Evolutionary conservation across 2,329 filamentous ascomycete species (phyloP).

Genomic region (Saccharata proteae): DNA sequence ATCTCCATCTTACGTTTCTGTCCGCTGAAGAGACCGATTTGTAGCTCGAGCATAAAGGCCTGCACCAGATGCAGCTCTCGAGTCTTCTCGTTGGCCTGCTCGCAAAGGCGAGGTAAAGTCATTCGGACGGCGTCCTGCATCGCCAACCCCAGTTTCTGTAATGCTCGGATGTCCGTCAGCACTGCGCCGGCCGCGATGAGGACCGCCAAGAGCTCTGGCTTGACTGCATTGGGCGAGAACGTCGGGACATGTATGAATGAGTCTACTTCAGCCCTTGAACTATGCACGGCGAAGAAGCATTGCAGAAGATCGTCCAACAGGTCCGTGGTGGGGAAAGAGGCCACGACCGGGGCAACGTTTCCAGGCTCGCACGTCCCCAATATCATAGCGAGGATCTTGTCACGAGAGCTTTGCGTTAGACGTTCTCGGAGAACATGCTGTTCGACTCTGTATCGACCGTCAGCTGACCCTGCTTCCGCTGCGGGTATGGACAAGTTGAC

Average conservation of each 20-base stretch:
- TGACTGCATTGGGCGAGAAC: constrained; percentile 42
- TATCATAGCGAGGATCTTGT: constrained; percentile 53
- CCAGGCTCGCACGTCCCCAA: constrained; percentile 44
- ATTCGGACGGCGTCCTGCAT: constrained; percentile 37
- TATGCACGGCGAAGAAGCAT: constrained; percentile 45
- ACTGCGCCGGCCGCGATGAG: constrained; percentile 50
- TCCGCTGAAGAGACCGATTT: constrained; percentile 47
- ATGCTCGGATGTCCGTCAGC: constrained; percentile 42
- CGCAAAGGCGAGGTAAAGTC: constrained; percentile 28
- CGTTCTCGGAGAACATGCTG: constrained; percentile 3
- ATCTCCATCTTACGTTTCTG: constrained; percentile 49
- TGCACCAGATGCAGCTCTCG: constrained; percentile 41
- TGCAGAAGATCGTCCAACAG: constrained; percentile 50
- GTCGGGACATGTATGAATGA: constrained; percentile 51
- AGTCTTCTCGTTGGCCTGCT: constrained; percentile 18
- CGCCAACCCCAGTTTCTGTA: constrained; percentile 48
- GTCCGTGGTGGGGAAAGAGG: constrained; percentile 50
- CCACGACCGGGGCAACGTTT: constrained; percentile 40
- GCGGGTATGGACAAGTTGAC: constrained; percentile 3
- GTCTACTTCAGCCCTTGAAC: constrained; percentile 44
- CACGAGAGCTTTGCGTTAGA: constrained; percentile 24
- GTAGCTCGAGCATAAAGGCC: constrained; percentile 37
- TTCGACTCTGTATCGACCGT: constrained; percentile 5
- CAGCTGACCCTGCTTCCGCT: constrained; percentile 1
- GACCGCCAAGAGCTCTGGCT: constrained; percentile 48